phyloP scores from a whole-genome alignment of 495 filamentous ascomycete genomes.

The Podospora bellae-mahoneyi region DNA sequence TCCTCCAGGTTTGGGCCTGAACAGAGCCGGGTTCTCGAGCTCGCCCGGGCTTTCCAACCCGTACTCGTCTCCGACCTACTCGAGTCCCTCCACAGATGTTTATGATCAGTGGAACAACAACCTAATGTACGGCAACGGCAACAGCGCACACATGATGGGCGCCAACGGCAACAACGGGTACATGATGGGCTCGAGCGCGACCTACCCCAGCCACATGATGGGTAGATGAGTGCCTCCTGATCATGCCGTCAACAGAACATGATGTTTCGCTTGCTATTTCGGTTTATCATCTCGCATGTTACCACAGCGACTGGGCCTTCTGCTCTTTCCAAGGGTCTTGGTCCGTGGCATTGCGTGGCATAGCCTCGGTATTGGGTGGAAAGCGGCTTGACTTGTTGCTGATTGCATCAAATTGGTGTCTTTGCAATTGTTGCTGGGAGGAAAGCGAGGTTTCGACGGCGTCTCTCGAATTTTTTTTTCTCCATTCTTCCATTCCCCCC shows the following conservation, averaged over 20 bases:
- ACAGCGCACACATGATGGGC: constrained; percentile 16
- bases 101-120: constrained; percentile 26
- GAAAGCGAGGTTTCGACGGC: background rate
- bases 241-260: background rate
- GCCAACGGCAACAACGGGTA: constrained; percentile 1
- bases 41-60: constrained; percentile 18
- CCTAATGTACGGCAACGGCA: constrained; percentile 22
- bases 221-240: background rate
- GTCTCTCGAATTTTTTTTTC: background rate
- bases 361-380: background rate
- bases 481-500: background rate
- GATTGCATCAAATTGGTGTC: background rate
- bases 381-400: background rate
- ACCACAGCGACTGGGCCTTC: background rate
- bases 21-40: constrained; percentile 33
- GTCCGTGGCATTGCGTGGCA: background rate
- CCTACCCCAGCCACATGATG: background rate
- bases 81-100: constrained; percentile 8
- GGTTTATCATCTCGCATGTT: background rate
- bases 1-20: constrained; percentile 61
- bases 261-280: background rate
- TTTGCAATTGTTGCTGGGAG: background rate
- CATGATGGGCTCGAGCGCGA: constrained; percentile 25
- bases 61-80: constrained; percentile 23
- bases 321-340: background rate